These are phyloP conservation scores for Blastobotrys attinorum DNA, from an alignment of 805 yeast genomes.

Conservation along the genomic window DNA sequence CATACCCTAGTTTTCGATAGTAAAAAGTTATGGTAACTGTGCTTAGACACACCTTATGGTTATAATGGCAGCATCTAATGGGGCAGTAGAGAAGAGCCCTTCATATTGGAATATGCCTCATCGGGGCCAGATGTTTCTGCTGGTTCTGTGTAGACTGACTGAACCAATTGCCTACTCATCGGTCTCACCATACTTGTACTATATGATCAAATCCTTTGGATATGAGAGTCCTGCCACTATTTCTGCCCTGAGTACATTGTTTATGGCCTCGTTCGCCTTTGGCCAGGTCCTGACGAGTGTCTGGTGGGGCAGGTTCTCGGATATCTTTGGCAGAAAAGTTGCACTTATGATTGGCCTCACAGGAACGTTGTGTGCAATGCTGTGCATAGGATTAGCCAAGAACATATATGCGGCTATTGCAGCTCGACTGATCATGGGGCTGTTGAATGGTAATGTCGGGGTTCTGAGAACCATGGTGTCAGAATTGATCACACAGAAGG, in stretches of 20 bases:
- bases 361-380: slow-evolving; percentile 44
- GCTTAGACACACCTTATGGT: too few relatives aligned
- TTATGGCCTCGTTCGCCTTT: slow-evolving; percentile 51
- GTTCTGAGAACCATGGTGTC: slow-evolving; percentile 57
- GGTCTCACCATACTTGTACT: slow-evolving; percentile 54
- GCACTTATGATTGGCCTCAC: slow-evolving; percentile 43
- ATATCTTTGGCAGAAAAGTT: slow-evolving; percentile 47
- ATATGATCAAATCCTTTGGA: slow-evolving; percentile 53
- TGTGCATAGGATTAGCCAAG: slow-evolving; percentile 46
- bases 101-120: slow-evolving; percentile 20
- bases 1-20: too few relatives aligned
- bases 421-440: slow-evolving; percentile 48
- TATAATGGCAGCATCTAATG: too few relatives aligned
- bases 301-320: slow-evolving; percentile 52
- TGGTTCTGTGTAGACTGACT: slow-evolving; percentile 34
- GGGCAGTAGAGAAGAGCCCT: too few relatives aligned
- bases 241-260: slow-evolving; percentile 36
- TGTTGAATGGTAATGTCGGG: slow-evolving; percentile 54
- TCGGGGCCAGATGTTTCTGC: slow-evolving; percentile 16
- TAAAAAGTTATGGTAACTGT: too few relatives aligned
- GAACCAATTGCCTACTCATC: slow-evolving; percentile 62
- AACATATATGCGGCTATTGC: slow-evolving; percentile 45
- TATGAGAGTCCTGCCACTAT: slow-evolving; percentile 18
- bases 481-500: slow-evolving; percentile 42
- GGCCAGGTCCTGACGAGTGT: slow-evolving; percentile 50